Evolutionary conservation across 2,329 filamentous ascomycete genomes (phyloP), one percentile per base, ranked within the genome.

Genomic region (Monosporascus sp.): DNA sequence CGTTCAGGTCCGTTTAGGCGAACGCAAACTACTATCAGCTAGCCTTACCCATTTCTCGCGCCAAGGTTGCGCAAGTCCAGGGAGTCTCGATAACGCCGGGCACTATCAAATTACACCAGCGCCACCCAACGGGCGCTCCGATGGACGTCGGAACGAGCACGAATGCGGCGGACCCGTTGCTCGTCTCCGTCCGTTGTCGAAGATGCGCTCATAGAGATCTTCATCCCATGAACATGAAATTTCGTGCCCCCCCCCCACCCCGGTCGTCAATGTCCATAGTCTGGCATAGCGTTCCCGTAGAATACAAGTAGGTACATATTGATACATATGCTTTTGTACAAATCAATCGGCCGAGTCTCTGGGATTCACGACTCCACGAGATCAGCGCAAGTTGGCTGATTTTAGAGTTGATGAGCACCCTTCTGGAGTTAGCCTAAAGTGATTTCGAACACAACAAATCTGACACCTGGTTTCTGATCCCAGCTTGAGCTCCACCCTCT

Each of bases 401-500:
- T 31, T 7, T 24, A 28, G 20, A 28, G 17, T 24, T 46, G 24
- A 31, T 17, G 24, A n/a, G 4, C 15, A 46, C 11, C 5, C 43
- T 54, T 49, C 49, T 51, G 49, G 48, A 54, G 43, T 51, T 43
- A 49, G 50, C 46, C 37, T 49, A 50, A 43, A 49, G 50, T 31
- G 37, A 37, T 49, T 26, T 35, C 35, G 7, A 18, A 20, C 11
- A 41, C 18, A 40, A 50, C 28, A 47, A 41, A 44, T 37, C 37
- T 28, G 47, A 53, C 45, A 50, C 51, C 38, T 35, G 48, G 45
- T 52, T 44, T 37, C 40, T 35, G 31, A 14, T 14, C 11, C 9
- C 28, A 50, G 6, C 18, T 48, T 38, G 37, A n/a, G 24, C 24
- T 8, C 22, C 43, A 46, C 40, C 54, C 51, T 54, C 58, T 78